Evolutionary conservation across 2,329 filamentous ascomycete species (phyloP), one percentile per base, ranked within the genome.

Genomic region (Teratosphaeria pseudoeucalypti): DNA sequence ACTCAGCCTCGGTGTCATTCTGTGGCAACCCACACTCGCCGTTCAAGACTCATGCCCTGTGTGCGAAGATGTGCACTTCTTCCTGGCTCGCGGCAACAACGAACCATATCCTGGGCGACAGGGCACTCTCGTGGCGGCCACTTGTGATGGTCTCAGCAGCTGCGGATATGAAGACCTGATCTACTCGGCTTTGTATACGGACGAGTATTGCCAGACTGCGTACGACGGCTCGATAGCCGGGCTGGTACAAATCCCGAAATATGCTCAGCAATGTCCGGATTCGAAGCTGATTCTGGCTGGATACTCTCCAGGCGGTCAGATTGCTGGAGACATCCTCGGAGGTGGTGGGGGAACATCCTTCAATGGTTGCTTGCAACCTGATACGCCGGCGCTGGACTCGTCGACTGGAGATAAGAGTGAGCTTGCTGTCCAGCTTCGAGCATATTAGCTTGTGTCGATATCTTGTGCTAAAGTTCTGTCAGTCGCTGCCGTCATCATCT

Each of bases 261-360:
- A 66, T 43, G 80, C 85, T 67, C 70, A 76, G 32, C 75, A 76
- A 66, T 86, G 83, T 66, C 84, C 84, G 3, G 73, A 70, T 65
- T 82, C 82, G 0, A 73, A 84, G 68, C 75, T 86, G 34, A 81
- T 86, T 6, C 72, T 86, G 34, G 81, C 86, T 49, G 84, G 84
- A 34, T 86, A 86, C 70, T 85, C 81, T n/a, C 39, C 84, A 79
- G 83, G 83, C 54, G 81, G 79, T 52, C 80, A 86, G 73, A 85
- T 86, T 64, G 79, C 84, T 70, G 83, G 85, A 63, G 80, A 84
- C 63, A 82, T 82, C 7, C 72, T 85, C 32, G 85, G 83, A 65
- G 83, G 83, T 10, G 82, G 82, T 39, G 76, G 77, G 4, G 80
- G 61, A 61, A 12, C 61, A 58, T 62, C 60, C 5, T 58, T 60